Evolutionary conservation across 176 grass and related monocot species (phyloP).

Genomic region (Carex pumila): DNA sequence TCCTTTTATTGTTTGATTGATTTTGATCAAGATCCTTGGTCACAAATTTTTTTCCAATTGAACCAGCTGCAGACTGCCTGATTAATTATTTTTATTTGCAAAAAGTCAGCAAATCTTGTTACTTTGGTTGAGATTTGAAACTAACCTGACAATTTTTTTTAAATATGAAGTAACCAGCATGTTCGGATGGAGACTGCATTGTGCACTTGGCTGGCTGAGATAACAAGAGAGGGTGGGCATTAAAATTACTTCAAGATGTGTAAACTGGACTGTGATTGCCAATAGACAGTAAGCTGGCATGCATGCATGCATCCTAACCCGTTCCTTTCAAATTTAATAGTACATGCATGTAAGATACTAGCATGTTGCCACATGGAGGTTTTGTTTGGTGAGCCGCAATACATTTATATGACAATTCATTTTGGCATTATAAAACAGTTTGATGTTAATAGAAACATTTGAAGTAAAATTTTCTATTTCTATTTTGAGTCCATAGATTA

Average conservation of each 20-base stretch:
- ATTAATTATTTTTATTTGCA: neutral
- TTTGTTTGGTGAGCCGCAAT: too few species aligned
- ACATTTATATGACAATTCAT: neutral
- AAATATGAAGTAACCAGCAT: conserved; percentile 21
- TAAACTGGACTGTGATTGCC: conserved; percentile 8
- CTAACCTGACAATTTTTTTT: neutral
- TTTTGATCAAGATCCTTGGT: neutral
- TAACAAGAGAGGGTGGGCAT: conserved; percentile 66
- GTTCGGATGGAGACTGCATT: conserved; percentile 89
- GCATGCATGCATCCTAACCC: neutral
- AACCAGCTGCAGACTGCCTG: neutral
- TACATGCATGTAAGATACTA: neutral
- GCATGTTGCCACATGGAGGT: too few species aligned
- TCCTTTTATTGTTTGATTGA: conserved; percentile 2
- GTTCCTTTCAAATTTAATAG: neutral
- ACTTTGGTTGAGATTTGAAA: neutral
- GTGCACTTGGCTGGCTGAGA: conserved; percentile 80
- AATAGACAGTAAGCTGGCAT: neutral
- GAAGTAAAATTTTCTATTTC: neutral
- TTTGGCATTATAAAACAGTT: neutral
- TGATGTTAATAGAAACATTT: neutral
- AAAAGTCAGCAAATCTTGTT: neutral
- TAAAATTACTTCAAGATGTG: conserved; percentile 43
- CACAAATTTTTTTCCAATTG: neutral
- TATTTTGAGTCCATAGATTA: neutral